phyloP scores from a whole-genome alignment of 176 grass and related monocot genomes.

The Phragmites australis region DNA sequence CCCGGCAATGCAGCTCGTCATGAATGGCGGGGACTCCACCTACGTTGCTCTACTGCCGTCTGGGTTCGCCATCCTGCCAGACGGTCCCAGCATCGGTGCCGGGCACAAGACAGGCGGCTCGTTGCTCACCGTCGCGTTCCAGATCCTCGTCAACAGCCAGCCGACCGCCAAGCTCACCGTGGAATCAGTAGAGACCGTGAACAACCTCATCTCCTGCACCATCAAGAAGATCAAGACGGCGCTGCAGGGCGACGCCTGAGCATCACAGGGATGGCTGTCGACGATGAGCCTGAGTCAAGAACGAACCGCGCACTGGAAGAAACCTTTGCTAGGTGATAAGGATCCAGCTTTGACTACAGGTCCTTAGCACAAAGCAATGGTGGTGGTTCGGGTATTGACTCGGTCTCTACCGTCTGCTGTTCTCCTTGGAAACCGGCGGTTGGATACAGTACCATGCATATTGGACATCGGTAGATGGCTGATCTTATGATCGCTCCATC shows the following conservation, averaged over 20 bases:
- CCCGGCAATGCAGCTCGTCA: conserved; percentile 96
- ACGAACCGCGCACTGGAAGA: conserved; percentile 74
- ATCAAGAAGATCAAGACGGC: conserved; percentile 92
- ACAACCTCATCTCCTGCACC: conserved; percentile 93
- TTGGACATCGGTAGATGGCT: conserved; percentile 32
- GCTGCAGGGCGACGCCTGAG: conserved; percentile 56
- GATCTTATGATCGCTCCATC: conserved; percentile 10
- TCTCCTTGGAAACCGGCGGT: neutral
- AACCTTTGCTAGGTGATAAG: conserved; percentile 98
- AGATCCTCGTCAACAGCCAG: conserved; percentile 98
- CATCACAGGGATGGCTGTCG: neutral
- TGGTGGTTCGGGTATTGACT: conserved; percentile 99
- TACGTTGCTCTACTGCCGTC: conserved; percentile 90
- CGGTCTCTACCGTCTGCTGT: conserved; percentile 29
- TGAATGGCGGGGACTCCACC: conserved; percentile 91
- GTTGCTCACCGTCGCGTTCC: conserved; percentile 86
- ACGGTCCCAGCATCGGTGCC: conserved; percentile 41
- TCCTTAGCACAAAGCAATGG: conserved; percentile 83
- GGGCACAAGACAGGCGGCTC: conserved; percentile 51
- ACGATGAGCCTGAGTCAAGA: conserved; percentile 80
- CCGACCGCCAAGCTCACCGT: conserved; percentile 85
- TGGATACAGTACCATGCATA: conserved; percentile 33
- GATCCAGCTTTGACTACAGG: conserved; percentile 30
- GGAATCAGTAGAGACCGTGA: conserved; percentile 90
- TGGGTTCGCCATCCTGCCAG: conserved; percentile 87